phyloP scores from a whole-genome alignment of 805 yeast genomes.

The Lipomyces japonicus region DNA sequence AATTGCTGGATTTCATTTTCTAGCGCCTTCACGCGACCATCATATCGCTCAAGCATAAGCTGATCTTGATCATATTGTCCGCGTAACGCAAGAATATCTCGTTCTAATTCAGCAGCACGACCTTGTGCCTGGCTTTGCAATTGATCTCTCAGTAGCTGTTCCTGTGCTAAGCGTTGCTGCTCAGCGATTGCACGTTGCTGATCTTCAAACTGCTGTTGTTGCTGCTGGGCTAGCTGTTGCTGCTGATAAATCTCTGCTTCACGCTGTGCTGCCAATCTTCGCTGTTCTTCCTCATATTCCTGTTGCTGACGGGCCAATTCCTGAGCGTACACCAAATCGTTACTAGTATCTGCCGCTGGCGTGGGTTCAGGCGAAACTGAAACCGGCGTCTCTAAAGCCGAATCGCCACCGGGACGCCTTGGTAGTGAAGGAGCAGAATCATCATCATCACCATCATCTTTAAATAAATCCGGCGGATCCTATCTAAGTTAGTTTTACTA shows the following conservation, averaged over 20 bases:
- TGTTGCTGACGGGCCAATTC: slow-evolving; percentile 42
- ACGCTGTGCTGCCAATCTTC: slow-evolving; percentile 48
- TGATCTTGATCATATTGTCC: slow-evolving; percentile 87
- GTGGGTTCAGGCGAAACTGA: slow-evolving; percentile 32
- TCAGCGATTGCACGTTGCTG: slow-evolving; percentile 69
- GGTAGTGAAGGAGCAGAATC: slow-evolving; percentile 41
- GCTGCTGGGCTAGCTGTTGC: slow-evolving; percentile 63
- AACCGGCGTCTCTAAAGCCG: slow-evolving; percentile 29
- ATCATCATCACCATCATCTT: slow-evolving; percentile 46
- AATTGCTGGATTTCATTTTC: slow-evolving; percentile 66
- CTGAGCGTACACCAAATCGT: slow-evolving; percentile 40
- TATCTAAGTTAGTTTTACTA: slow-evolving; percentile 6
- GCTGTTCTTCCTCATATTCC: slow-evolving; percentile 37
- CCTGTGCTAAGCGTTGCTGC: slow-evolving; percentile 67
- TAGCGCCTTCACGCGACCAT: slow-evolving; percentile 72
- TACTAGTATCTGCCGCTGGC: slow-evolving; percentile 1
- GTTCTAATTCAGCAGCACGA: slow-evolving; percentile 73
- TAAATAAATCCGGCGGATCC: slow-evolving; percentile 57
- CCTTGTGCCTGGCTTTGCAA: slow-evolving; percentile 72
- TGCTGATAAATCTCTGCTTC: slow-evolving; percentile 64
- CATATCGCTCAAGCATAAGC: slow-evolving; percentile 78
- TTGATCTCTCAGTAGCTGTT: slow-evolving; percentile 63
- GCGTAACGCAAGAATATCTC: slow-evolving; percentile 67
- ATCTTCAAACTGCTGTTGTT: slow-evolving; percentile 66
- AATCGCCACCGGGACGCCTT: slow-evolving; percentile 38